Conservation (phyloP, 116 monocot species). For the Posidonia oceanica region DNA sequence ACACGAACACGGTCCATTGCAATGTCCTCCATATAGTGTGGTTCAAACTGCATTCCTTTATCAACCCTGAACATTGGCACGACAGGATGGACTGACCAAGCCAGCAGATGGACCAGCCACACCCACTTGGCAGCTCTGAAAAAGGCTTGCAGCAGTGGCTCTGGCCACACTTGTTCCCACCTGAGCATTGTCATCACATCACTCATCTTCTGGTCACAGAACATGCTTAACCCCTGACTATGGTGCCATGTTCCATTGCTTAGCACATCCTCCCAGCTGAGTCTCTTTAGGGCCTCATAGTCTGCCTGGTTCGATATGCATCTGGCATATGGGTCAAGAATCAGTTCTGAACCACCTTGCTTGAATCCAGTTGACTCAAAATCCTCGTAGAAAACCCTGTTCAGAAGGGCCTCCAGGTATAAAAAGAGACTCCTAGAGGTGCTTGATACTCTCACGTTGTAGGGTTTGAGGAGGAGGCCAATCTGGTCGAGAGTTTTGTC, state of each 20-base stretch:
- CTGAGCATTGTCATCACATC: slow-evolving; percentile 45
- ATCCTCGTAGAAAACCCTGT: slow-evolving; percentile 56
- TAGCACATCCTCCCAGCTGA: slow-evolving; percentile 77
- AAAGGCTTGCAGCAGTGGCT: slow-evolving; percentile 62
- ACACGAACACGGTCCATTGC: slow-evolving; percentile 6
- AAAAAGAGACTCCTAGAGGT: slow-evolving; percentile 19
- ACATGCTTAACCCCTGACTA: slow-evolving; percentile 61
- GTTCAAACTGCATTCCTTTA: slow-evolving; percentile 38
- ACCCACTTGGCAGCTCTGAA: slow-evolving; percentile 71
- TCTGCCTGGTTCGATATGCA: slow-evolving; percentile 27
- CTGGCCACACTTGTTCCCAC: slow-evolving; percentile 55
- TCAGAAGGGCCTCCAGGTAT: slow-evolving; percentile 55
- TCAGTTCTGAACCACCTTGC: slow-evolving; percentile 7
- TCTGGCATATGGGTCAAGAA: slow-evolving; percentile 38
- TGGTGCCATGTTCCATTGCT: slow-evolving; percentile 55
- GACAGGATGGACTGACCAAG: slow-evolving; percentile 51
- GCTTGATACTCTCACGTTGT: slow-evolving; percentile 11
- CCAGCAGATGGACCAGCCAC: slow-evolving; percentile 54
- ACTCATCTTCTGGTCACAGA: slow-evolving; percentile 82
- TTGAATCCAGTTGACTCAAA: slow-evolving; percentile 39
- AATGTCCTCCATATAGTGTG: slow-evolving; percentile 56
- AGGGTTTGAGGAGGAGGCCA: slow-evolving; percentile 15
- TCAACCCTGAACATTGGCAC: slow-evolving; percentile 42
- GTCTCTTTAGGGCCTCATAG: slow-evolving; percentile 31
- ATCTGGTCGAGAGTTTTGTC: slow-evolving; percentile 15